A percentile compares a stretch with the other conserved stretches of the same genome.
Conservation (phyloP, 768 basidiomycete genomes). For the Ramaria rubella region DNA sequence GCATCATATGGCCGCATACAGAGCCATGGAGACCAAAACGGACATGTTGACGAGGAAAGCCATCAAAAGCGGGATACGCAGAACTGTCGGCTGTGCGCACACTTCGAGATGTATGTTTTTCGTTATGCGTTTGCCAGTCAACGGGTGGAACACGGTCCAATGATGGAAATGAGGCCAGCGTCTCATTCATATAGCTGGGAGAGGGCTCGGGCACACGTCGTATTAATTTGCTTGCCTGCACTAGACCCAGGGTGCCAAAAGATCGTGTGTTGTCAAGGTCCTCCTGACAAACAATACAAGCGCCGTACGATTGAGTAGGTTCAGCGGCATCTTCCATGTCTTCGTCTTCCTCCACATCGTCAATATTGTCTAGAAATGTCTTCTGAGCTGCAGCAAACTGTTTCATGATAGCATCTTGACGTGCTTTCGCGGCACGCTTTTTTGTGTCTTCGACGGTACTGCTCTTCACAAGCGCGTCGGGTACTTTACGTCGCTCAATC, state of each 20-base stretch:
- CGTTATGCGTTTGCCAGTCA: constrained; percentile 20
- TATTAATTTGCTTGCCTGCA: constrained; percentile 84
- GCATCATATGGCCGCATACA: constrained; percentile 96
- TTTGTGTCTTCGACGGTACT: constrained; percentile 56
- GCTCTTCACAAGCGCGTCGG: constrained; percentile 28
- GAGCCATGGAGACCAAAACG: constrained; percentile 84
- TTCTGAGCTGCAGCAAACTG: constrained; percentile 93
- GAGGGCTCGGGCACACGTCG: constrained; percentile 66
- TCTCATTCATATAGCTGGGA: constrained; percentile 59
- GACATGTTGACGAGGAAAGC: constrained; percentile 62
- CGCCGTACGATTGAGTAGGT: constrained; percentile 55
- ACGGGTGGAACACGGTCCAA: constrained; percentile 47
- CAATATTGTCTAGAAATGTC: constrained; percentile 74
- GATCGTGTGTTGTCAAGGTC: constrained; percentile 65
- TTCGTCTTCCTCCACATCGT: constrained; percentile 60
- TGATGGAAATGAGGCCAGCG: constrained; percentile 53
- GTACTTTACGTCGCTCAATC: constrained; percentile 38
- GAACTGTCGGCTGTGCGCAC: neutral
- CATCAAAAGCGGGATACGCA: constrained; percentile 46
- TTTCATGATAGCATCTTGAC: constrained; percentile 92
- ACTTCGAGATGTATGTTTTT: constrained; percentile 21
- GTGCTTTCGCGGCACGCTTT: constrained; percentile 78
- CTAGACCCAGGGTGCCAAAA: constrained; percentile 80
- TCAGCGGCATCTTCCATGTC: constrained; percentile 44
- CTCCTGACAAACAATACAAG: constrained; percentile 99